Evolutionary conservation across 192 early-diverging fungal species (phyloP), one percentile per base, ranked within the genome.

Genomic region (Umbelopsis sp.): DNA sequence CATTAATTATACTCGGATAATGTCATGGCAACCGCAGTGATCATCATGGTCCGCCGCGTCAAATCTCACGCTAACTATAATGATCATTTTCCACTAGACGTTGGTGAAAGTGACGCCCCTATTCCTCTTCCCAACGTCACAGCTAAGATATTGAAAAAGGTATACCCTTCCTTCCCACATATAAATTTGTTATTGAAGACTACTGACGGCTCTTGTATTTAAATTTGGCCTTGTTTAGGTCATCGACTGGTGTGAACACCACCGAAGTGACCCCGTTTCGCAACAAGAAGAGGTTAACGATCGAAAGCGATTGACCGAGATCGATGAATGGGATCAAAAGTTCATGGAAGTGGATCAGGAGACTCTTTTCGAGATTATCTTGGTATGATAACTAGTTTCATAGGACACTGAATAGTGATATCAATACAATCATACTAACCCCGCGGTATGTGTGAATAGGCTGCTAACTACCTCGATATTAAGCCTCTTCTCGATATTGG

Each of bases 401-500:
- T 72, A n/a, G 11, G 17, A 16, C 2, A 11, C 3, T 45, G 70
- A 31, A 32, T 47, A 17, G 16, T 52, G 34, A 16, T 36, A 12
- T 17, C 7, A 62, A 16, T 2, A 29, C 1, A 31, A 32, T 62
- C 29, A 5, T 43, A 4, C n/a, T 44, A 44, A 24, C 10, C 36
- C n/a, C n/a, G n/a, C n/a, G 38, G 36, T 65, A 51, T 66, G 68
- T 38, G 44, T 45, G 10, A 65, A 12, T 54, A 82, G 71, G 93
- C 93, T 43, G 90, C 94, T 45, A 94, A 96, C 77, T 93, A 95
- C 80, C 84, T 99, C 69, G 98, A 98, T 80, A 98, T 98, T 74
- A 97, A 97, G 81, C 92, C 95, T 16, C 86, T 99, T 52, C 84
- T 99, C 51, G 96, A 99, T 82, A 85, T 99, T 62, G 95, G 95